Conservation (phyloP, 176 grass and related monocot genomes). For the Aegilops longissima region DNA sequence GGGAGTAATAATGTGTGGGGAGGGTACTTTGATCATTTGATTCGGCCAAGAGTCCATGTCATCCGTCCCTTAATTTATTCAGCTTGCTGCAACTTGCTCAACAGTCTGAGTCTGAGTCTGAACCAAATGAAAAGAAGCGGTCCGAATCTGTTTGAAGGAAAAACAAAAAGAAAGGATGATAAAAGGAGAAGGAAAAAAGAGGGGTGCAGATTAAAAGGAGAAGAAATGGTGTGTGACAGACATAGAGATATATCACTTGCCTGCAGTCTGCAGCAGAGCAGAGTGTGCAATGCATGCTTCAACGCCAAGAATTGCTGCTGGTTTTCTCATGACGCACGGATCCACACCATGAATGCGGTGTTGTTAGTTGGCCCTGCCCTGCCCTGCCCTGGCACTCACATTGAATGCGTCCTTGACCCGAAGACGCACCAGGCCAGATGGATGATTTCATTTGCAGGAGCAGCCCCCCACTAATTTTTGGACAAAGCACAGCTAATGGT, state of each 20-base stretch:
- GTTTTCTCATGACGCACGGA: slow-evolving; percentile 27
- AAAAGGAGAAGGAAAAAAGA: neutral
- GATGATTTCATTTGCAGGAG: neutral
- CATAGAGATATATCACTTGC: neutral
- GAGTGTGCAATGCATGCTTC: slow-evolving; percentile 13
- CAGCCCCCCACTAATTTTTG: neutral
- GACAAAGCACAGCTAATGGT: slow-evolving; percentile 10
- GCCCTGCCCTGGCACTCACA: neutral
- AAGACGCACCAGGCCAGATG: neutral
- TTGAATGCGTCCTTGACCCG: slow-evolving; percentile 27
- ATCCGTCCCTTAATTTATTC: neutral
- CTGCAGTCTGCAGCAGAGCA: neutral
- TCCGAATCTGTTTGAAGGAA: neutral
- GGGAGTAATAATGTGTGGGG: neutral
- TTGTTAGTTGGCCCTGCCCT: slow-evolving; percentile 24
- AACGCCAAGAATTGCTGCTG: slow-evolving; percentile 17
- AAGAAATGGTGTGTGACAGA: neutral
- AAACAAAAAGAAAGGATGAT: neutral
- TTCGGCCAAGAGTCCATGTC: neutral
- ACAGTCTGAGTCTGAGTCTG: neutral
- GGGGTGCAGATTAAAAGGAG: neutral
- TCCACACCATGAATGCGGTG: slow-evolving; percentile 34
- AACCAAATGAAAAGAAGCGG: neutral
- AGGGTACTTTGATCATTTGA: neutral
- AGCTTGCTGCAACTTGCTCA: neutral